A percentile compares a stretch with the other conserved stretches of the same genome.
phyloP scores from a whole-genome alignment of 2,329 filamentous ascomycete genomes.

The Cordyceps cateniannulata region DNA sequence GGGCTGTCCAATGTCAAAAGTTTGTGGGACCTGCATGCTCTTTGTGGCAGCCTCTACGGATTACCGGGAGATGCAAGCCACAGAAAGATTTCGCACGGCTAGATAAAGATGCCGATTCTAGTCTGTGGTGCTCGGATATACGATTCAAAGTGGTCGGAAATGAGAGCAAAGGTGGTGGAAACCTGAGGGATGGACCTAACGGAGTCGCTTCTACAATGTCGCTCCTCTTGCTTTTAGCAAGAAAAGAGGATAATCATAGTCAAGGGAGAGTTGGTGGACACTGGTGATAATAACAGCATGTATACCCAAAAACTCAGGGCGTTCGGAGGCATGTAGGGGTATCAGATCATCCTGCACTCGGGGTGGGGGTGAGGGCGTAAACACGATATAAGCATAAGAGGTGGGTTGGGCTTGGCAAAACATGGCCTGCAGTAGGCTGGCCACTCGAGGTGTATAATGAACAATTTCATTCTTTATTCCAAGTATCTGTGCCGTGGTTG shows the following conservation, averaged over 20 bases:
- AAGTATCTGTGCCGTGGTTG: too few species aligned
- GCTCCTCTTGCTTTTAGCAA: background rate
- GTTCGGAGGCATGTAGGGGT: background rate
- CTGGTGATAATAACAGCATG: background rate
- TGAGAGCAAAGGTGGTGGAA: background rate
- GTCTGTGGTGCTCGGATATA: background rate
- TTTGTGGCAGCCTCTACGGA: too few species aligned
- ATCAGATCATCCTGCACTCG: background rate
- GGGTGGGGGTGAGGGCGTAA: background rate
- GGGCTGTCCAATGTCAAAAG: too few species aligned
- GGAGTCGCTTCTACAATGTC: background rate
- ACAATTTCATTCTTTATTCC: too few species aligned
- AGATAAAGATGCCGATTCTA: background rate
- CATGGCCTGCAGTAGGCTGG: too few species aligned
- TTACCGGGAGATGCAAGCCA: background rate
- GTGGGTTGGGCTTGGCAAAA: background rate
- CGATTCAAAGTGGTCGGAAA: background rate
- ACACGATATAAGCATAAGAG: conserved; percentile 6
- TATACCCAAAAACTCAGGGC: background rate
- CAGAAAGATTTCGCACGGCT: background rate
- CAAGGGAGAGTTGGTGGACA: background rate
- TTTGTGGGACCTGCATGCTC: background rate
- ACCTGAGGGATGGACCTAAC: background rate
- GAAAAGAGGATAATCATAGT: background rate
- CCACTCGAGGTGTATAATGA: too few species aligned